Base-by-base conservation (phyloP, 2,329 filamentous ascomycete species). In the Talaromyces sp. region DNA sequence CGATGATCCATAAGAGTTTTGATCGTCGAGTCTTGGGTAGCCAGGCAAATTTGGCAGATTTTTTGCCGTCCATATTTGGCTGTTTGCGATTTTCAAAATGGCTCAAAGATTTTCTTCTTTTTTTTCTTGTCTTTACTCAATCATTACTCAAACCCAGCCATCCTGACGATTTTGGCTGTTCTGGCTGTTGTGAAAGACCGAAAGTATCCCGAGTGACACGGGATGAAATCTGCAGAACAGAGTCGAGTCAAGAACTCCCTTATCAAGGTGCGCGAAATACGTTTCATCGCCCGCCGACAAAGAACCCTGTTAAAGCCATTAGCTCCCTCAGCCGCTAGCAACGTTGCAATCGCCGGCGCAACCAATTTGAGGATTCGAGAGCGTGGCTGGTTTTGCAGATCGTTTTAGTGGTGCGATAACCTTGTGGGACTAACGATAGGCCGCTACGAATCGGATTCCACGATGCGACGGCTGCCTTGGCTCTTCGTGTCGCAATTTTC, bases 371-470 rank as follows among this genome's bases (percentile, higher is more conserved):
- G 45, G 24, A 13, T 48, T 8, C 14, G 19, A 27, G 50, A 33
- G 50, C 27, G 50, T 54, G 50, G 50, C 50, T 54, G 50, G 50
- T 31, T 33, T 24, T 54, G 50, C 31, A 54, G 50, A 54, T 54
- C 31, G 50, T 10, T 54, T 54, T 54, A 54, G 50, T 31, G 31
- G 50, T 19, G 35, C 16, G 27, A 33, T 52, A 52, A 31, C 27
- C 27, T 31, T 31, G 27, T 31, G 27, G 27, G 27, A 31, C 27
- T 31, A 6, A 31, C 27, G 27, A 31, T 31, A 31, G 27, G 5
- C 27, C 7, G 27, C 27, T 31, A 31, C 27, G 5, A 31, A 31
- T 31, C 27, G 27, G 27, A 31, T 6, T 31, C 7, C 27, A 31
- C 3, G 7, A 5, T 31, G 27, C 6, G 7, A 31, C 27, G 5